Base-by-base conservation (phyloP, 2,329 filamentous ascomycete species). In the Exophiala calicioides region DNA sequence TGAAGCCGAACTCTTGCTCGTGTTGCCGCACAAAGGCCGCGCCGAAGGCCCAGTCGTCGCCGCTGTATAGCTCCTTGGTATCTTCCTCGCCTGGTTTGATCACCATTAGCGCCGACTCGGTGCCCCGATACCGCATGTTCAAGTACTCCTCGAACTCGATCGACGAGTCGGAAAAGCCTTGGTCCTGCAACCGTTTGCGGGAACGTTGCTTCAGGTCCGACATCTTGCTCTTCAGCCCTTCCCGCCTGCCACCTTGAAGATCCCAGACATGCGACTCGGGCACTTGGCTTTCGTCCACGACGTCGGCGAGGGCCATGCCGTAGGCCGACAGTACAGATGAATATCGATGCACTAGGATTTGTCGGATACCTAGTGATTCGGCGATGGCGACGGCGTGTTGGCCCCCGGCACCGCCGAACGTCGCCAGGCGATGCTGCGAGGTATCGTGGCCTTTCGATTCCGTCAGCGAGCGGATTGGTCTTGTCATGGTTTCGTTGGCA, bases 321-420 rank as follows among this genome's bases (percentile, higher is more conserved):
- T 95, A 95, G 0, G 90, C 90, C 0, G 90, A 95, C 0, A 95
- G 74, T 1, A 96, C 88, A 0, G 90, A 95, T 0, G 90, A 95
- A 63, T 95, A 95, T 46, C 88, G 78, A 65, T 96, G 90, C 2
- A 96, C 78, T 7, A 96, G 75, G 24, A 95, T 93, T 63, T 94
- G 89, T 18, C 79, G 81, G 55, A 95, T 90, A 0, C 89, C 89
- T 1, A 96, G 73, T 2, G 86, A 86, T 60, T 89, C 83, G 2
- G 90, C 90, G 53, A 95, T 94, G 1, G 90, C 89, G 15, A 95
- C 89, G 1, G 90, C 90, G 59, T 96, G 90, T 64, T 96, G 90
- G 0, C 90, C 90, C 37, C 90, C 90, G 0, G 90, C 90, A 45
- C 90, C 90, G 32, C 90, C 90, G 68, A 96, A 96, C 0, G 89